Evolutionary conservation across 2,329 filamentous ascomycete genomes (phyloP), one percentile per base, ranked within the genome.

Genomic region (Alternaria brassicae): DNA sequence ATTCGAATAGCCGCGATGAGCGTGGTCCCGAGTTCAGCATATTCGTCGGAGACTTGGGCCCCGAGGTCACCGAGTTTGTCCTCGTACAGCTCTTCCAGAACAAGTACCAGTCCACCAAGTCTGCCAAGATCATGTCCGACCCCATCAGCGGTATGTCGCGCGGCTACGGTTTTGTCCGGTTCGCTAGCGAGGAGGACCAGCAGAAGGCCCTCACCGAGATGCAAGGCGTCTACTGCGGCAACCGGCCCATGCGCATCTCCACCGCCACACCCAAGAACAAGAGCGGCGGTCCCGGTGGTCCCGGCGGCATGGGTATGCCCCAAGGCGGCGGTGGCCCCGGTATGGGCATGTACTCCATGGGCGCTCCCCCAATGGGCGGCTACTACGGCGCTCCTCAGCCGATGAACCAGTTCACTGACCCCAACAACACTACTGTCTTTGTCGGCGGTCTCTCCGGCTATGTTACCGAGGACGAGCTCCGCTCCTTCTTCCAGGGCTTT

Each of bases 351-450:
- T 90, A 90, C 78, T 83, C 82, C 25, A 91, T 91, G 88, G 87
- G 88, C 63, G 86, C 84, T 70, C 88, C 89, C 58, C 88, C 87
- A 34, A 87, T 90, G 82, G 73, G 56, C n/a, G 53, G 85, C 62
- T 88, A 86, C 67, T 88, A 86, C 78, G 88, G 84, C 48, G 67
- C 87, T 69, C 88, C 88, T 63, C 89, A 91, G 79, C 89, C 89
- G 67, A 98, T 99, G 95, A 99, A 99, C 83, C 95, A 99, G 82
- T 99, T 99, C 84, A 99, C 95, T 36, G 95, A 99, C 74, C 95
- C 95, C 12, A 99, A 99, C 87, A 99, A 99, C 83, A 99, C 95
- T 17, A 99, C 95, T 19, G 95, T 99, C 64, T 99, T 99, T 73
- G 95, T 99, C 55, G 95, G 95, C 68, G 95, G 95, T 53, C 88